Evolutionary conservation across 2,329 filamentous ascomycete species (phyloP).

Genomic region (Exophiala alcalophila): DNA sequence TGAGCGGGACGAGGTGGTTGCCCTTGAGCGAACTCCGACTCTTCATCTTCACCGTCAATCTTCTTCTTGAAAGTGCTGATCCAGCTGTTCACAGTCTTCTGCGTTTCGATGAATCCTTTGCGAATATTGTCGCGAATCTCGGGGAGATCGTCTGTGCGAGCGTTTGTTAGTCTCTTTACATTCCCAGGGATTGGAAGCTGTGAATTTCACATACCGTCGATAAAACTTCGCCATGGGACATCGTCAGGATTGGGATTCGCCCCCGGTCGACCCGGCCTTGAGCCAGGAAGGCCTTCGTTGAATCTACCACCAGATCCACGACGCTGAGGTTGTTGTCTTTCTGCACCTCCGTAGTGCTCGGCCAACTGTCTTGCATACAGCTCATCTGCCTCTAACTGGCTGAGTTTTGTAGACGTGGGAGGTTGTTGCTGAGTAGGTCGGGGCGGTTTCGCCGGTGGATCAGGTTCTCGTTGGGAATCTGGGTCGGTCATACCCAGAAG

Average conservation of each 20-base stretch:
- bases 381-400: slow-evolving; percentile 87
- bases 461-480: slow-evolving; percentile 60
- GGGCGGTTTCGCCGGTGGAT: slow-evolving; percentile 76
- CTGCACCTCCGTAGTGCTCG: slow-evolving; percentile 70
- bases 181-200: slow-evolving; percentile 1
- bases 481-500: slow-evolving; percentile 80
- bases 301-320: slow-evolving; percentile 24
- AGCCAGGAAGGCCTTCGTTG: slow-evolving; percentile 32
- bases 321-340: slow-evolving; percentile 30
- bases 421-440: slow-evolving; percentile 55
- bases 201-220: slow-evolving; percentile 64
- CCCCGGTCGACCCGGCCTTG: slow-evolving; percentile 33
- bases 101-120: slow-evolving; percentile 92
- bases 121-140: slow-evolving; percentile 88
- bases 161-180: slow-evolving; percentile 16
- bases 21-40: slow-evolving; percentile 51
- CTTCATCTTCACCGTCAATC: slow-evolving; percentile 82
- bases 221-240: slow-evolving; percentile 68
- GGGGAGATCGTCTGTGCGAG: slow-evolving; percentile 72
- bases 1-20: slow-evolving; percentile 37
- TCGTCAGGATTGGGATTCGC: slow-evolving; percentile 48
- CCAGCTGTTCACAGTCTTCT: slow-evolving; percentile 89
- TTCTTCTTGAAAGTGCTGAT: slow-evolving; percentile 88
- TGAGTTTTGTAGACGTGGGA: slow-evolving; percentile 58
- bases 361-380: slow-evolving; percentile 88